These are phyloP conservation scores for Thelonectria discophora DNA, from an alignment of 2,329 filamentous ascomycete genomes.

Conservation along the genomic window DNA sequence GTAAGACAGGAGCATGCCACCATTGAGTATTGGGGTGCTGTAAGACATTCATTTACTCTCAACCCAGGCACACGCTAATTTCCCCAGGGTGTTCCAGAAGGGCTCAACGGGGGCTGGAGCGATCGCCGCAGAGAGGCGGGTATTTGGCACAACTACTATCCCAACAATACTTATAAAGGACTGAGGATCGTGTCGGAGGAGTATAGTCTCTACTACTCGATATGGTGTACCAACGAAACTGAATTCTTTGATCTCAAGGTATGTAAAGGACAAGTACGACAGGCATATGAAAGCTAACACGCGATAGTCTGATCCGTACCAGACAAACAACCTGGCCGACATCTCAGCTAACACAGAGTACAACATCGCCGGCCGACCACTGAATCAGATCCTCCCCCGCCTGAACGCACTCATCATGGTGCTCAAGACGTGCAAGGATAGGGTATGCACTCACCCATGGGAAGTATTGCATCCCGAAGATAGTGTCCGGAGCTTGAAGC, in stretches of 20 bases:
- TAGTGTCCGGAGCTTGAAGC: not conserved
- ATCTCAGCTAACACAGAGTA: not conserved
- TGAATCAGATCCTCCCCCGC: not conserved
- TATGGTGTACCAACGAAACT: slow-evolving; percentile 62
- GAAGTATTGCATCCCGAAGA: not conserved
- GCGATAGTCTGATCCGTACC: slow-evolving; percentile 6
- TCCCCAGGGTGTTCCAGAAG: slow-evolving; percentile 44
- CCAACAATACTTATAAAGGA: slow-evolving; percentile 64
- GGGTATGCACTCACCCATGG: slow-evolving; percentile 5
- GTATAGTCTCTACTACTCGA: slow-evolving; percentile 64
- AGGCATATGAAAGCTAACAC: not conserved
- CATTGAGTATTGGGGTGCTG: slow-evolving; percentile 66
- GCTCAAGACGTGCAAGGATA: slow-evolving; percentile 12
- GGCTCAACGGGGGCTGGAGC: slow-evolving; percentile 19
- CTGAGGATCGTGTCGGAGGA: slow-evolving; percentile 55
- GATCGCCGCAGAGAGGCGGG: not conserved
- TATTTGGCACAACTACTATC: no score
- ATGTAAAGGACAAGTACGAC: slow-evolving; percentile 26
- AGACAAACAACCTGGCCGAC: slow-evolving; percentile 7
- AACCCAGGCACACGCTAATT: no score
- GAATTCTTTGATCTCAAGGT: slow-evolving; percentile 62
- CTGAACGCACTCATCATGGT: slow-evolving; percentile 11
- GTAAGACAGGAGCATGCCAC: slow-evolving; percentile 57
- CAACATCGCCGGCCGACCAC: slow-evolving; percentile 2
- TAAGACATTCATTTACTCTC: no score